Evolutionary conservation across 2,329 filamentous ascomycete genomes (phyloP).

Genomic region (Fusarium pilosicola): DNA sequence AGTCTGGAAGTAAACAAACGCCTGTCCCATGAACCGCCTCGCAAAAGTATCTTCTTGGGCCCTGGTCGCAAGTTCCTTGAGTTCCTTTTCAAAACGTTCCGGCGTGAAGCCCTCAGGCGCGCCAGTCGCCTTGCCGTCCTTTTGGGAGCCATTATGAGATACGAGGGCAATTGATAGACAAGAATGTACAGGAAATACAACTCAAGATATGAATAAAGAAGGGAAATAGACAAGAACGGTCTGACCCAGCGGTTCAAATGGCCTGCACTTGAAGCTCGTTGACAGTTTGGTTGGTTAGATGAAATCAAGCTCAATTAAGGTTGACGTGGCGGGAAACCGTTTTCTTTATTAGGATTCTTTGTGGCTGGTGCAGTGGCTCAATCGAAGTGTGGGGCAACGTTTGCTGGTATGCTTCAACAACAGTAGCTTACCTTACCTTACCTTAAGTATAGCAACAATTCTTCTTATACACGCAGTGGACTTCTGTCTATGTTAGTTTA

Average conservation of each 20-base stretch:
- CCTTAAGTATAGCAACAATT: not conserved
- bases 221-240: not conserved
- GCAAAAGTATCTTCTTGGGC: constrained; percentile 47
- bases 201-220: not conserved
- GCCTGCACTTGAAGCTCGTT: constrained; percentile 47
- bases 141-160: constrained; percentile 37
- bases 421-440: not conserved
- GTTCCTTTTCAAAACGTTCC: constrained; percentile 65
- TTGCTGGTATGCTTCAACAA: not conserved
- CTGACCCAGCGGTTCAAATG: constrained; percentile 42
- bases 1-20: constrained; percentile 51
- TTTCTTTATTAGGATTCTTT: constrained; percentile 15
- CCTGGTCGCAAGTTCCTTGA: constrained; percentile 61
- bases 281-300: constrained; percentile 33
- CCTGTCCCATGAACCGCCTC: constrained; percentile 51
- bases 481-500: not conserved
- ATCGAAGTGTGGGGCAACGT: constrained; percentile 6
- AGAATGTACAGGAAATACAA: constrained; percentile 10
- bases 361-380: constrained; percentile 41
- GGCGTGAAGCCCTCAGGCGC: constrained; percentile 54
- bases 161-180: not conserved
- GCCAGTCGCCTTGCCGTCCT: constrained; percentile 36
- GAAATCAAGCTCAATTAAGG: constrained; percentile 26
- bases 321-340: constrained; percentile 36
- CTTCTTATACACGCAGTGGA: not conserved